Evolutionary conservation across 106 monocot genomes (phyloP).

Genomic region (Dendrobium catenatum): DNA sequence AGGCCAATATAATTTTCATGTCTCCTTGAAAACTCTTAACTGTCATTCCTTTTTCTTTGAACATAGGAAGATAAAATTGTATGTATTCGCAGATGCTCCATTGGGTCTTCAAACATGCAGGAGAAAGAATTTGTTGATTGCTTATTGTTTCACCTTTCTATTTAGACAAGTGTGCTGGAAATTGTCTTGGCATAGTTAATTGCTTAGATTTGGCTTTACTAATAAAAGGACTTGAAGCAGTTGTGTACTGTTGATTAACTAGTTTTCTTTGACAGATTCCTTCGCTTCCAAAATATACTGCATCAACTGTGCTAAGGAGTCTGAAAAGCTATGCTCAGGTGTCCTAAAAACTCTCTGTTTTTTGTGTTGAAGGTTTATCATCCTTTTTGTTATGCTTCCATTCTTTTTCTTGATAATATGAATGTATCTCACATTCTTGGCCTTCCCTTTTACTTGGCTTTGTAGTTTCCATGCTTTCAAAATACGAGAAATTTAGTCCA

Average conservation of each 20-base stretch:
- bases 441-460: neutral
- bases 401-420: neutral
- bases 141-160: too few species aligned
- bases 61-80: too few species aligned
- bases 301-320: slow-evolving; percentile 70
- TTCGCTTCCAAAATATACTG: slow-evolving; percentile 83
- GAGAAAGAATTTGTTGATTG: too few species aligned
- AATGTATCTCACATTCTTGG: neutral
- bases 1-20: too few species aligned
- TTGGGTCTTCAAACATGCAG: too few species aligned
- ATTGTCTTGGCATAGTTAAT: too few species aligned
- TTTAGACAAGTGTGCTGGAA: too few species aligned
- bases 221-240: neutral
- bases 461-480: neutral
- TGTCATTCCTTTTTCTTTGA: too few species aligned
- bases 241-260: neutral
- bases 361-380: neutral
- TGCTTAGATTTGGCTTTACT: neutral
- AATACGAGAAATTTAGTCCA: neutral
- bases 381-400: neutral
- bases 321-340: slow-evolving; percentile 81
- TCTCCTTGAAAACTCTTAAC: too few species aligned
- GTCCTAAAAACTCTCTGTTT: neutral
- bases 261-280: slow-evolving; percentile 41
- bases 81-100: too few species aligned